Percentiles rank a stretch among this genome's conserved stretches.
These are phyloP conservation scores for Trichoderma arundinaceum DNA, from an alignment of 2,329 filamentous ascomycete genomes.

Conservation along the genomic window DNA sequence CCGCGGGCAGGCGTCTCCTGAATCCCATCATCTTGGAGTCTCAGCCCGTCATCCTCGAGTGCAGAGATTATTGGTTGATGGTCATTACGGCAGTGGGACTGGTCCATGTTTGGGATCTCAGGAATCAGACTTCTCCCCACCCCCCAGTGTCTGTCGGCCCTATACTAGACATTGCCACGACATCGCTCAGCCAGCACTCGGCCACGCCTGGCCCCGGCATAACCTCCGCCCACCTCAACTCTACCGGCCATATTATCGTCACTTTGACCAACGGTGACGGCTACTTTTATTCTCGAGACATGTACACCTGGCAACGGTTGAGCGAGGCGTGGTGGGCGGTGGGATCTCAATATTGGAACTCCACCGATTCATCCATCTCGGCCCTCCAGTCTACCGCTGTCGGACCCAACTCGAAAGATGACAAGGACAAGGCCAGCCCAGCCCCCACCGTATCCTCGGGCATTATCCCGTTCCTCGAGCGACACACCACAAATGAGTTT, in stretches of 20 bases:
- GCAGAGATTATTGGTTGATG: slow-evolving; percentile 84
- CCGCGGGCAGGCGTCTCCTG: slow-evolving; percentile 82
- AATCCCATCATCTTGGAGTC: slow-evolving; percentile 88
- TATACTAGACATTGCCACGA: slow-evolving; percentile 83
- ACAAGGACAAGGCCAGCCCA: slow-evolving; percentile 53
- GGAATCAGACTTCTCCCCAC: slow-evolving; percentile 80
- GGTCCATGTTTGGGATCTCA: slow-evolving; percentile 93
- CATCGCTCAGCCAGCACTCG: slow-evolving; percentile 75
- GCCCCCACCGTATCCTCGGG: slow-evolving; percentile 76
- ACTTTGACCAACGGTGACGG: slow-evolving; percentile 94
- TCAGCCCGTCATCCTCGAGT: slow-evolving; percentile 92
- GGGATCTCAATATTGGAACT: slow-evolving; percentile 98
- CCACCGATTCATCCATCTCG: slow-evolving; percentile 86
- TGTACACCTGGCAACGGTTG: slow-evolving; percentile 94
- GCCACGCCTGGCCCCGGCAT: slow-evolving; percentile 81
- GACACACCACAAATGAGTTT: slow-evolving; percentile 92
- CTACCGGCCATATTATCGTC: slow-evolving; percentile 83
- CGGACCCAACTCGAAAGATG: slow-evolving; percentile 59
- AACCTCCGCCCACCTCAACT: slow-evolving; percentile 90
- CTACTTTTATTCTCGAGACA: slow-evolving; percentile 81
- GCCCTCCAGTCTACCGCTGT: slow-evolving; percentile 76
- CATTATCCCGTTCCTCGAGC: slow-evolving; percentile 89
- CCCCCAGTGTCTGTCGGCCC: slow-evolving; percentile 89
- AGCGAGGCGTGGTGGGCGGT: slow-evolving; percentile 98
- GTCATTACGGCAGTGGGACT: slow-evolving; percentile 87